Base-by-base conservation (phyloP, 164 flowering plant species). In the Warburgia ugandensis region DNA sequence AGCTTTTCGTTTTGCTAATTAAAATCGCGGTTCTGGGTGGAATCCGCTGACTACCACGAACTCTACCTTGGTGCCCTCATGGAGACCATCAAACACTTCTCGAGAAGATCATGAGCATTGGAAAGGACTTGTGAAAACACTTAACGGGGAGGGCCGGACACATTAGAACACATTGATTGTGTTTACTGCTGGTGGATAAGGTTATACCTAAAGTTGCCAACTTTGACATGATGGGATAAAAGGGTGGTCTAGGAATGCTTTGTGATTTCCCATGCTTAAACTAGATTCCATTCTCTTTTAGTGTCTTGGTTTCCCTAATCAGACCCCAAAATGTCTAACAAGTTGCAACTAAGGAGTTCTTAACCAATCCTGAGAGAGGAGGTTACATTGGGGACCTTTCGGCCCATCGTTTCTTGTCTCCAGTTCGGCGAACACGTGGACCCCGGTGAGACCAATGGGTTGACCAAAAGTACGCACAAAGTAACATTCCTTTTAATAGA, bases 351-450 rank as follows among this genome's bases (percentile, higher is more conserved):
- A 41, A n/a, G 50, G 42, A 68, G 67, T 73, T 53, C 29, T 43
- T 50, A 67, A 62, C 65, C 68, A 68, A 68, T 71, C 65, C 25
- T 12, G 21, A 9, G 40, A 21, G 63, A 46, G 49, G 38, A 62
- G n/a, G 57, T 35, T 29, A 44, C 56, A 55, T 54, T 48, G 67
- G 61, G 61, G 58, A 63, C 59, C 77, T 77, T 77, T 80, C 56
- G 54, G 70, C 79, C 83, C 85, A 75, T 85, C 78, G 52, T 72
- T 65, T 77, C 78, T 12, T 85, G 95, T 85, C 80, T 27, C 75
- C 55, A 21, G 30, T 66, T 63, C 17, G 64, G 72, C 37, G 16
- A 44, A 52, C 79, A 39, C 3, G 56, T 62, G 77, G 86, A 77
- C 2, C 72, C 75, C n/a, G n/a, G 44, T 21, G 53, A 64, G 55